Percentiles rank a stretch among this genome's conserved stretches.
Conservation (phyloP, 768 basidiomycete genomes). For the Mycena floridula region DNA sequence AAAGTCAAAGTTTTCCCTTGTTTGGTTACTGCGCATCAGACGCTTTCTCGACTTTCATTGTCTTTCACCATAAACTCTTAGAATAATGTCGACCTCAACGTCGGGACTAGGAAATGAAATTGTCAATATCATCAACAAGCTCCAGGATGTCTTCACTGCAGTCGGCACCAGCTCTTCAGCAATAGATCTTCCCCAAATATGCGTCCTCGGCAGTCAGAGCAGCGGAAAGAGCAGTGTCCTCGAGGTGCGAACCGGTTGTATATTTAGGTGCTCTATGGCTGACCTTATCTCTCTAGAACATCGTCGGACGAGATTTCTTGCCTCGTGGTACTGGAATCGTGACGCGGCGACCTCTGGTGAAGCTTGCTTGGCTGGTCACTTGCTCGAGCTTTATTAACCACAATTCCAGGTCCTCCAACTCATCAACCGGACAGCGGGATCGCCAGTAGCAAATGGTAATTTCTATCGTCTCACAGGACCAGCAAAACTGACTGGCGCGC, state of each 20-base stretch:
- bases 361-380: constrained; percentile 16
- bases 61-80: no score
- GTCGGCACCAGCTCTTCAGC: constrained; percentile 71
- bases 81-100: constrained; percentile 39
- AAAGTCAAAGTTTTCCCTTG: no score
- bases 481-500: constrained; percentile 19
- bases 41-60: no score
- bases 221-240: constrained; percentile 92
- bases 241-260: constrained; percentile 47
- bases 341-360: constrained; percentile 90
- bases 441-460: constrained; percentile 30
- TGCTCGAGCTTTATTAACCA: not conserved
- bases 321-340: constrained; percentile 99
- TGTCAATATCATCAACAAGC: constrained; percentile 77
- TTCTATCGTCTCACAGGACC: no score
- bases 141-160: constrained; percentile 85
- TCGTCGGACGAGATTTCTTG: constrained; percentile 96
- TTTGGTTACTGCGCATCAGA: no score
- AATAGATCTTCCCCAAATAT: constrained; percentile 91
- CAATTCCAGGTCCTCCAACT: constrained; percentile 86
- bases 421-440: constrained; percentile 70
- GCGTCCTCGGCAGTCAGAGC: constrained; percentile 87
- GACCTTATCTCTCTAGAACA: constrained; percentile 54
- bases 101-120: constrained; percentile 77
- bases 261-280: not conserved